Base-by-base conservation (phyloP, 768 basidiomycete genomes). In the Asterophora parasitica region DNA sequence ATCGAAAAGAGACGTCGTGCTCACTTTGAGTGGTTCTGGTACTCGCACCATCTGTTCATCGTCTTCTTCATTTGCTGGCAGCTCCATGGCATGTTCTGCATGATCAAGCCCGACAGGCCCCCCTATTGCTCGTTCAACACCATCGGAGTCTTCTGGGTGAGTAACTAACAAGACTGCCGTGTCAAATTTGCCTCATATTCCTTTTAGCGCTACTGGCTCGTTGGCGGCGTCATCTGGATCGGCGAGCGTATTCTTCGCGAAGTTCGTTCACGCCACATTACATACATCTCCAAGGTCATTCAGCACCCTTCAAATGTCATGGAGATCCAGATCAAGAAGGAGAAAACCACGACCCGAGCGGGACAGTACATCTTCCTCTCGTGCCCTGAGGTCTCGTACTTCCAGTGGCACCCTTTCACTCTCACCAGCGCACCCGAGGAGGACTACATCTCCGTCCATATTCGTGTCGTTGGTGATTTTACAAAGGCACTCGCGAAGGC, bases 401-500 rank as follows among this genome's bases (percentile, higher is more conserved):
- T 87, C 76, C 92, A 96, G 63, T 97, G 92, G 88, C 94, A 97
- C 61, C 92, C 93, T 7, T 96, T 96, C 76, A 95, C 93, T 12
- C 79, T 96, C 51, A 95, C 92, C 28, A 89, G 88, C 56, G 92
- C 94, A 0, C 94, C 93, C 1, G 92, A 96, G 61, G 93, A 96
- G 62, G 92, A 94, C 58, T 95, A 93, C 63, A 82, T 95, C 55
- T 93, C 90, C 0, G 82, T 96, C 10, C 95, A 98, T 63, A 86
- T 97, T 58, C 88, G 93, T 63, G 76, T 89, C 33, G 86, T 78
- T n/a, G 94, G 93, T 26, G 88, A 96, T 65, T 97, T 93, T 64
- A 96, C 93, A 0, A 68, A 63, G n/a, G 86, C 85, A 0, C 74
- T 97, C 9, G 82, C 91, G 36, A 79, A 83, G 58, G 79, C 83